Evolutionary conservation across 2,329 filamentous ascomycete genomes (phyloP), one percentile per base, ranked within the genome.

Genomic region (Alternaria gansuensis): DNA sequence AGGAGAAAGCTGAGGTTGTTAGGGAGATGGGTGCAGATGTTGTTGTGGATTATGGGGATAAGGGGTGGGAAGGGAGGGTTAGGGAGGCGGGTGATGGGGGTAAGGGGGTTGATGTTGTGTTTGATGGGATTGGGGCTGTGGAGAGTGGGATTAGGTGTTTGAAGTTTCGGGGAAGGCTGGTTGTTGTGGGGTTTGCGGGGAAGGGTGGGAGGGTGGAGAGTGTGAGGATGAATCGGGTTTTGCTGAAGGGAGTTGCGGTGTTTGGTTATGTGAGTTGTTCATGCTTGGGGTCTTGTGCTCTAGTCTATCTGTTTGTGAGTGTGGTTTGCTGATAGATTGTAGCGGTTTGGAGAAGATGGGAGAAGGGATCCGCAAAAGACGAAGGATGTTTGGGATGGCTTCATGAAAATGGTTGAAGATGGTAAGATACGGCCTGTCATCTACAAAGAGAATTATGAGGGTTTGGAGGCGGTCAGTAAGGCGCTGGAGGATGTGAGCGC

Each of bases 121-220:
- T 84, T 37, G 86, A 88, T 73, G 80, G 82, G 7, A 84, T 87
- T 10, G 85, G 86, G 0, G 78, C 85, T 24, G 83, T 88, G 7
- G 80, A 83, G 59, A 80, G 80, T 57, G 84, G 83, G 37, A 69
- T 88, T 28, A 81, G 81, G 57, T 86, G 84, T 63, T 72, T 86
- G 31, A 83, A 79, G 24, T 83, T 86, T 67, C 78, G 81, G 34
- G 86, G 85, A 0, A 75, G 82, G 31, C 73, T 88, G 17, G 78
- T 88, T 2, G 76, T 88, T 28, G 79, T 87, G 2, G 86, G 86
- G 0, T 88, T 88, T 68, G 85, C 85, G 5, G 86, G 82, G 1
- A 77, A 81, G 48, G 79, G 74, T 14, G 83, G 83, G 0, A 73
- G 81, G 7, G 82, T 87, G 75, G 85, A 88, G 51, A 64, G 61